Conservation (phyloP, 129 eudicot species). For the Rutidosis leptorrhynchoides region DNA sequence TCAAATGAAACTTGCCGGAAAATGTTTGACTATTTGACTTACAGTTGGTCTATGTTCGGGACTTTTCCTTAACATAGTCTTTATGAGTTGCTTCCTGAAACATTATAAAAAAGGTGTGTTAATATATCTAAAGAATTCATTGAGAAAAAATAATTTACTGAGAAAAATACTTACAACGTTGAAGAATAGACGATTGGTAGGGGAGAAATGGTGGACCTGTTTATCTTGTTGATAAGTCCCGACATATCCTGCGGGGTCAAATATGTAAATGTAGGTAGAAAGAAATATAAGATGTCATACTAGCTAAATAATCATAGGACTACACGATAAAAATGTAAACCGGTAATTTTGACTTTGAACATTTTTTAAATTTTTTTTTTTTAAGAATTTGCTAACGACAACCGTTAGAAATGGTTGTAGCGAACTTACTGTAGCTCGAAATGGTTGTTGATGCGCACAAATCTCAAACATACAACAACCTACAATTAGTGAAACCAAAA, state of each 20-base stretch:
- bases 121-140: neutral
- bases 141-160: neutral
- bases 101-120: conserved; percentile 2
- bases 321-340: conserved; percentile 11
- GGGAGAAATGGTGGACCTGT: conserved; percentile 81
- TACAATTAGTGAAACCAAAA: conserved; percentile 20
- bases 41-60: conserved; percentile 98
- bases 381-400: too few species aligned
- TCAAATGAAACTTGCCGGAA: neutral
- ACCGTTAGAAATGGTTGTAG: too few species aligned
- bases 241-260: conserved; percentile 74
- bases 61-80: conserved; percentile 88
- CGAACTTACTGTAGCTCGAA: conserved; percentile 88
- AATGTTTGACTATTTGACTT: conserved; percentile 36
- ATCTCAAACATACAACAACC: conserved; percentile 99
- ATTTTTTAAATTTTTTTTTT: neutral
- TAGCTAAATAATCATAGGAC: conserved; percentile 5
- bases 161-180: conserved; percentile 57
- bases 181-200: conserved; percentile 90
- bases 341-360: neutral
- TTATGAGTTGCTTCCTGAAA: conserved; percentile 89
- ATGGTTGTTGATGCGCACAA: conserved; percentile 96
- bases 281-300: neutral
- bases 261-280: neutral
- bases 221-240: conserved; percentile 90